Percentiles rank a stretch among this genome's conserved stretches.
phyloP scores from a whole-genome alignment of 306 rosid species.

The Rosa multiflora region DNA sequence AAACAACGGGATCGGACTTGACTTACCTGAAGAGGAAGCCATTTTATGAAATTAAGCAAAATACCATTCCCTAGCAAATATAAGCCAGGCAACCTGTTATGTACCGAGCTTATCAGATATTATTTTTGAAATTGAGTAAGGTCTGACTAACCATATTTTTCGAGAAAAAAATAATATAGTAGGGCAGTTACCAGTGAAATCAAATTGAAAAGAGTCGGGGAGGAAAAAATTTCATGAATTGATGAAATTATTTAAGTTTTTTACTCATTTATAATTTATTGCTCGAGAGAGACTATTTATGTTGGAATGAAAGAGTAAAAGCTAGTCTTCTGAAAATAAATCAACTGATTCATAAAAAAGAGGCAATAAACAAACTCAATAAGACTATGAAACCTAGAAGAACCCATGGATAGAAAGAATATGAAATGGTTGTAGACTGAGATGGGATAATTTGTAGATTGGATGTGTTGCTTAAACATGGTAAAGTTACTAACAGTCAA shows the following conservation, averaged over 20 bases:
- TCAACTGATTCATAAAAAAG: not conserved
- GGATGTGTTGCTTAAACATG: not conserved
- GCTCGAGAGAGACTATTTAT: not conserved
- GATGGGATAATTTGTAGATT: not conserved
- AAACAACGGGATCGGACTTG: slow-evolving; percentile 31
- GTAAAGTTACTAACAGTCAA: too few species aligned
- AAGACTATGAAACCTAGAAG: not conserved
- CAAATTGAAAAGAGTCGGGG: not conserved
- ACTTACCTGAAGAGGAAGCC: slow-evolving; percentile 39
- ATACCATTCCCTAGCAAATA: not conserved
- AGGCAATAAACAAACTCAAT: not conserved
- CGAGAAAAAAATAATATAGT: not conserved
- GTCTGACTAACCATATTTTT: not conserved
- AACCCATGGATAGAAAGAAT: not conserved
- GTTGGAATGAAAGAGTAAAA: not conserved
- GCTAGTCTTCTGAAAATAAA: not conserved
- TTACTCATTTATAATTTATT: not conserved
- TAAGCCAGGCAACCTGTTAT: not conserved
- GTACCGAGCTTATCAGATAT: not conserved
- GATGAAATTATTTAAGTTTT: not conserved
- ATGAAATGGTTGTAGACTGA: not conserved
- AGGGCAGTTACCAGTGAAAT: not conserved
- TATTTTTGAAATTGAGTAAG: not conserved
- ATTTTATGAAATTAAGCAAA: not conserved
- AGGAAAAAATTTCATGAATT: not conserved